phyloP scores from a whole-genome alignment of 306 rosid genomes.

The Quercus wislizeni region DNA sequence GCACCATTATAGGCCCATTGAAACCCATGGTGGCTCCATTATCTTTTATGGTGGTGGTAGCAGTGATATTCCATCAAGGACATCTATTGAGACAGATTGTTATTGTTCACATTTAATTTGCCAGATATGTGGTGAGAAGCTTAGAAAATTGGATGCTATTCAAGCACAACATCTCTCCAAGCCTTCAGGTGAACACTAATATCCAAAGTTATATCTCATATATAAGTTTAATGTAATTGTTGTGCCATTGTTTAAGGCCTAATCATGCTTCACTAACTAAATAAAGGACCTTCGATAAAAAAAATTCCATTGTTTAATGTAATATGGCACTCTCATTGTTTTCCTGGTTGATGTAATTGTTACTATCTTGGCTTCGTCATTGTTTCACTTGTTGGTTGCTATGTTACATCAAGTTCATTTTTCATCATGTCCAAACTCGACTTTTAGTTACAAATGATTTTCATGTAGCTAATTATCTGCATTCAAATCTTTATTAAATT shows the following conservation, averaged over 20 bases:
- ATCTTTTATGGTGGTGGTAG: slow-evolving; percentile 19
- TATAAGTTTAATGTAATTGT: neutral
- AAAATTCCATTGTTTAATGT: no score
- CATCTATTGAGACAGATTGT: slow-evolving; percentile 19
- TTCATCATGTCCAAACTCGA: no score
- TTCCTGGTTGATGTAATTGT: no score
- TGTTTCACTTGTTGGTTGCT: no score
- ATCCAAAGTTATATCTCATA: slow-evolving; percentile 2
- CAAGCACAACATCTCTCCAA: slow-evolving; percentile 37
- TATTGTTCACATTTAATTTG: slow-evolving; percentile 24
- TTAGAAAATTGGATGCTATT: slow-evolving; percentile 22
- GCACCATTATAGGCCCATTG: slow-evolving; percentile 11
- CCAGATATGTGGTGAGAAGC: slow-evolving; percentile 37
- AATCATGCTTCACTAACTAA: neutral
- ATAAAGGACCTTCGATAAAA: neutral
- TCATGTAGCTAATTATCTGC: no score
- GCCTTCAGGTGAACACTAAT: slow-evolving; percentile 42
- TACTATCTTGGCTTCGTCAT: no score
- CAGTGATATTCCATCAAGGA: slow-evolving; percentile 13
- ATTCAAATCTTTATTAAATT: no score
- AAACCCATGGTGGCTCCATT: neutral
- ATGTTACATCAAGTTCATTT: no score
- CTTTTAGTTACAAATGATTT: no score
- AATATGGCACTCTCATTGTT: no score
- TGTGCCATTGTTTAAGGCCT: neutral